Evolutionary conservation across 2,329 filamentous ascomycete genomes (phyloP).

Genomic region (Gaeumannomyces sp.): DNA sequence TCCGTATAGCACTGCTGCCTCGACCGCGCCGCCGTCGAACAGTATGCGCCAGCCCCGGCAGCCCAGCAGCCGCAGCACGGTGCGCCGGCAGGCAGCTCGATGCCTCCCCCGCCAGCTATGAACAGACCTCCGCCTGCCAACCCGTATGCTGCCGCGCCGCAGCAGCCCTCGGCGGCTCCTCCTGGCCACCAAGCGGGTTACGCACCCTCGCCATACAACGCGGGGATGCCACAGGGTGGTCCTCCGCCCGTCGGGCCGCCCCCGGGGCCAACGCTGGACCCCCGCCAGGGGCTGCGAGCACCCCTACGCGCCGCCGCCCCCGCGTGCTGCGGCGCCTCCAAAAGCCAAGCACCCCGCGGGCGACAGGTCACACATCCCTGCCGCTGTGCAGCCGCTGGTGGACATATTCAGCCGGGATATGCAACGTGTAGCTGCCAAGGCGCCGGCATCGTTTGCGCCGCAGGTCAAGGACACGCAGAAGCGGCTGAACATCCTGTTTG

Average conservation of each 20-base stretch:
- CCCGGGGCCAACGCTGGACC: conserved; percentile 31
- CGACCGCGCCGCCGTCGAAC: conserved; percentile 61
- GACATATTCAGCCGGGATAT: conserved; percentile 79
- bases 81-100: conserved; percentile 29
- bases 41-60: conserved; percentile 64
- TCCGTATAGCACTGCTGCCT: conserved; percentile 77
- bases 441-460: conserved; percentile 76
- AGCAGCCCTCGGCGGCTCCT: conserved; percentile 14
- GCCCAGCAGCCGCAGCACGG: conserved; percentile 36
- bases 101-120: conserved; percentile 34
- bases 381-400: conserved; percentile 68
- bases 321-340: conserved; percentile 39
- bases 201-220: conserved; percentile 49
- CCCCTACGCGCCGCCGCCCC: conserved; percentile 43
- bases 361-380: conserved; percentile 83
- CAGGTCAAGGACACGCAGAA: conserved; percentile 95
- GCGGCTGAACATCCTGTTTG: conserved; percentile 86
- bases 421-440: conserved; percentile 78
- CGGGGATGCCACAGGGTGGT: conserved; percentile 31
- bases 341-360: conserved; percentile 69
- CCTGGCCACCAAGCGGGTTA: conserved; percentile 40
- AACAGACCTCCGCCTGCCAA: conserved; percentile 41
- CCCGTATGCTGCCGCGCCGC: conserved; percentile 39
- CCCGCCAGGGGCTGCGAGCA: conserved; percentile 34
- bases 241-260: conserved; percentile 33